phyloP scores from a whole-genome alignment of 495 filamentous ascomycete species.

The Hyaloscypha finlandica region DNA sequence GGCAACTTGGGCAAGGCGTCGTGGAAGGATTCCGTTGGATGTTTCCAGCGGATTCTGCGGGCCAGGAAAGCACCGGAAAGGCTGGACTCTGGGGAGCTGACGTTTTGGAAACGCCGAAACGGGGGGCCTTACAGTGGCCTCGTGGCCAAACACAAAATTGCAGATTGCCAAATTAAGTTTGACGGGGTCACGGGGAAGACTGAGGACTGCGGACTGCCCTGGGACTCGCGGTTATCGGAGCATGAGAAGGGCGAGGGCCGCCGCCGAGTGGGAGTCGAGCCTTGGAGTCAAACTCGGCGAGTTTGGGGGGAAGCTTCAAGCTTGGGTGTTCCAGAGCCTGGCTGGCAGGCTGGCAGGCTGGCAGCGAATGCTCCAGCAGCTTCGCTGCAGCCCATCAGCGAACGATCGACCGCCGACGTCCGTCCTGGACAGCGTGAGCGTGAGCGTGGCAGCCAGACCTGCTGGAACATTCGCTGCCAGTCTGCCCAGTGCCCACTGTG shows the following conservation, averaged over 20 bases:
- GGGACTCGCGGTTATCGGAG: conserved; percentile 17
- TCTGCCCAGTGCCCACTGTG: no score
- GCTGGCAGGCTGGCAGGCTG: neutral
- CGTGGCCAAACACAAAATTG: conserved; percentile 7
- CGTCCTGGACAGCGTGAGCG: no score
- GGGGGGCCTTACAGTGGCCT: neutral
- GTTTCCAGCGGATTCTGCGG: conserved; percentile 17
- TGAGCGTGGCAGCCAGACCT: neutral
- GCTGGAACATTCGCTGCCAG: neutral
- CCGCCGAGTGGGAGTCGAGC: neutral
- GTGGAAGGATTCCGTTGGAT: neutral
- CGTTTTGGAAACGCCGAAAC: conserved; percentile 6
- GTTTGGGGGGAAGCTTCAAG: neutral
- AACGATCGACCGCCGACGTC: neutral
- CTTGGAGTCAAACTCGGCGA: neutral
- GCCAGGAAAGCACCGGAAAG: conserved; percentile 2
- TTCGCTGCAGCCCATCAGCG: neutral
- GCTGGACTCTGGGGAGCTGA: conserved; percentile 8
- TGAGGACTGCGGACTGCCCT: no score
- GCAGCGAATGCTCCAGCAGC: neutral
- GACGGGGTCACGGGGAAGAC: neutral
- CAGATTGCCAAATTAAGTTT: neutral
- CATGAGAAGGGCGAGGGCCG: neutral
- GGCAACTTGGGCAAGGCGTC: neutral
- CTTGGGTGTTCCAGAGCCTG: conserved; percentile 13